Conservation (phyloP, 148 eudicot species). For the Chenopodium berlandieri region DNA sequence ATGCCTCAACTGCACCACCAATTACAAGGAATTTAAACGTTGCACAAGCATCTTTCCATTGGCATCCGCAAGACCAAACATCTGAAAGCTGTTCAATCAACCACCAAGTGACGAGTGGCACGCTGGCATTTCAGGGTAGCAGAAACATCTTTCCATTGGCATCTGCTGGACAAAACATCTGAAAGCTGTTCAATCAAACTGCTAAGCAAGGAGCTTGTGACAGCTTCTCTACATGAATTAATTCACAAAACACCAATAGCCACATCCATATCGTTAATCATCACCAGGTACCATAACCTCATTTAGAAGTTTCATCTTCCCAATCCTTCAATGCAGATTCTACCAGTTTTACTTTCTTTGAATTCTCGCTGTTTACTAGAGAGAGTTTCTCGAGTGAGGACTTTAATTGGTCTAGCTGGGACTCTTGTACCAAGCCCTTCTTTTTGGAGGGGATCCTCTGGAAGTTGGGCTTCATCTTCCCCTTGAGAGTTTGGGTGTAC, state of each 20-base stretch:
- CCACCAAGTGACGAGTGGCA: not conserved
- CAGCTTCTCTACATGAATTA: not conserved
- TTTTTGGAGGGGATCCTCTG: constrained; percentile 35
- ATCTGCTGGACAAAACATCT: not conserved
- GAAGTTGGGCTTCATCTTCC: constrained; percentile 32
- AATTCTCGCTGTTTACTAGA: constrained; percentile 75
- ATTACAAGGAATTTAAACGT: not conserved
- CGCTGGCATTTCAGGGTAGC: not conserved
- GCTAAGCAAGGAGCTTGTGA: not conserved
- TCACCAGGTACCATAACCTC: not conserved
- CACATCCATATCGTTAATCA: not conserved
- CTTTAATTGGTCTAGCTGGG: constrained; percentile 61
- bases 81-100: not conserved
- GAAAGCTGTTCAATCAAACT: not conserved
- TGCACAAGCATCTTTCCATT: not conserved
- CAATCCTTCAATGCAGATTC: constrained; percentile 61
- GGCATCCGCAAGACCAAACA: not conserved
- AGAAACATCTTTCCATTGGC: not conserved
- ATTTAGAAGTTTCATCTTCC: constrained; percentile 23
- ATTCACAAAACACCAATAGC: not conserved
- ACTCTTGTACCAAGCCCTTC: constrained; percentile 41
- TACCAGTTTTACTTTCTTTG: constrained; percentile 67
- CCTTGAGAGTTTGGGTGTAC: constrained; percentile 40
- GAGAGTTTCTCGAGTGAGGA: constrained; percentile 71
- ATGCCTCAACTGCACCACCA: not conserved